These are phyloP conservation scores for Hortiboletus flavorubellus DNA, from an alignment of 768 basidiomycete species.

Conservation along the genomic window DNA sequence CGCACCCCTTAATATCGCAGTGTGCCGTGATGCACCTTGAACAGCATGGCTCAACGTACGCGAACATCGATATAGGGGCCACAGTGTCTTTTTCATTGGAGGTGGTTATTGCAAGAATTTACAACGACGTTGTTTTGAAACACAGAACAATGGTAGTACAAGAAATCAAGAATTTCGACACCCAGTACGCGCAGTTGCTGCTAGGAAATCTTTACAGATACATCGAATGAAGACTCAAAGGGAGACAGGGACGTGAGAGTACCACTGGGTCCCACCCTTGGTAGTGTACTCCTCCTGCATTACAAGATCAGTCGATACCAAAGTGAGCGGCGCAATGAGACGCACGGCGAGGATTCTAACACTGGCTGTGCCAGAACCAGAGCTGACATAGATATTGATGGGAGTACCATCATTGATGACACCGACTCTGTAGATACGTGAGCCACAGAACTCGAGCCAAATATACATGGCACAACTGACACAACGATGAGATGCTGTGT, in stretches of 20 bases:
- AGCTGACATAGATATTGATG: slow-evolving; percentile 2
- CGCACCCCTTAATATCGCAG: too few species aligned
- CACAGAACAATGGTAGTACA: not conserved
- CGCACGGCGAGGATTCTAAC: slow-evolving; percentile 2
- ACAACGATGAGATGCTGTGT: not conserved
- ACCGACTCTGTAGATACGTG: not conserved
- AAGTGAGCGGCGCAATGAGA: not conserved
- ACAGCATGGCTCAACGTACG: too few species aligned
- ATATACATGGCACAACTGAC: not conserved
- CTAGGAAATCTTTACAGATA: not conserved
- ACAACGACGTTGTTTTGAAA: not conserved
- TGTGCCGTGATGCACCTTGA: too few species aligned
- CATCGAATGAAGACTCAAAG: not conserved
- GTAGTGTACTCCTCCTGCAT: not conserved
- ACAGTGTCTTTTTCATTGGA: not conserved
- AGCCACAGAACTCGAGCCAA: not conserved
- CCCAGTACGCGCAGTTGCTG: not conserved
- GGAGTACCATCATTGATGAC: slow-evolving; percentile 4
- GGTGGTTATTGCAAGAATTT: not conserved
- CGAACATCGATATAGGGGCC: too few species aligned
- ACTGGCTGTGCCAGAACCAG: not conserved
- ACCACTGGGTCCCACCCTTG: not conserved
- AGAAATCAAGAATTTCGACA: not conserved
- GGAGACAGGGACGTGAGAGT: not conserved
- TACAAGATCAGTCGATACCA: not conserved